Base-by-base conservation (phyloP, 805 yeast species). In the Candida qinlingensis region DNA sequence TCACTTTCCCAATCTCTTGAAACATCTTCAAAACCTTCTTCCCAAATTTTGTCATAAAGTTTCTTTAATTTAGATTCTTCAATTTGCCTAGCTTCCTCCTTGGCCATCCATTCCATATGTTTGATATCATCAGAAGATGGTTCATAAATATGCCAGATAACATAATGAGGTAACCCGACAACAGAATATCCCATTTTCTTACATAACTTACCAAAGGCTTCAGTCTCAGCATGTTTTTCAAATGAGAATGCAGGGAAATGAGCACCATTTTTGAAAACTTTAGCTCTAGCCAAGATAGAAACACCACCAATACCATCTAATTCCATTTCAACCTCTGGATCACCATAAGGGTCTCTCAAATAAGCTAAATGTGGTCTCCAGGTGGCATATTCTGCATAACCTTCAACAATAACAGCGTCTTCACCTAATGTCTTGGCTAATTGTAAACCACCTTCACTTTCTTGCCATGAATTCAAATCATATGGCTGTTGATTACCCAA, bases 221-320 rank as follows among this genome's bases (percentile, higher is more conserved):
- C 99, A 3, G 99, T 92, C 67, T 92, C 99, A 2, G 98, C 99
- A 64, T 92, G 99, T 60, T 88, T 89, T 66, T 88, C 87, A 66
- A 90, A 92, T 36, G 97, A 87, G 64, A 92, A 92, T 0, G 97
- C 98, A 7, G 99, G 98, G 77, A 91, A 92, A 67, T 89, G 96
- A 2, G 94, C 82, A 7, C 99, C 99, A n/a, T 78, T 70, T 55
- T 90, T 75, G 73, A 94, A 92, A 3, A 92, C 96, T 44, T 74
- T 74, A 3, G 97, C 97, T 65, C 87, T 87, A 44, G 96, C 80
- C 54, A 92, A 73, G 54, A 94, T 90, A 1, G 97, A 88, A 41
- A 92, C 99, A 56, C 99, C 99, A 30, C 99, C 99, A 58, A 92
- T 90, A 48, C 99, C 99, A 66, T 92, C 98, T 52, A 92, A 73